Percentiles rank a stretch among this genome's conserved stretches.
Evolutionary conservation across 2,329 filamentous ascomycete species (phyloP).

Genomic region (Fusarium sp.): DNA sequence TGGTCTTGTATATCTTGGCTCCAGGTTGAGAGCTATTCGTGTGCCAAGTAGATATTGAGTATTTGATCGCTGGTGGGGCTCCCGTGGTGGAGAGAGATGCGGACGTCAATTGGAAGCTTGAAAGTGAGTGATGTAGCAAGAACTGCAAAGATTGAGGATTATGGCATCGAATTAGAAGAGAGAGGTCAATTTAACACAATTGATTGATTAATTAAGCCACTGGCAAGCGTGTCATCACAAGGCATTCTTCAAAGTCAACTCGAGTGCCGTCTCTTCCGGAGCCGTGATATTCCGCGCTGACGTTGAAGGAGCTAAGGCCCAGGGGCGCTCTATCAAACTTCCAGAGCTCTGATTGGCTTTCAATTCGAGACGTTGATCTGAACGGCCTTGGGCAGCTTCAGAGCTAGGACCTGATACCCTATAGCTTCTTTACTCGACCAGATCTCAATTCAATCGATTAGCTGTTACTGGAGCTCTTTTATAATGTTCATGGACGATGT

Average conservation of each 20-base stretch:
- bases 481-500: not conserved
- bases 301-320: constrained; percentile 7
- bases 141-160: not conserved
- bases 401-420: not conserved
- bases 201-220: not conserved
- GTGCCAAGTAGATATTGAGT: constrained; percentile 15
- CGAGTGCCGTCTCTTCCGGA: constrained; percentile 40
- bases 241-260: constrained; percentile 4
- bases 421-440: too few relatives aligned
- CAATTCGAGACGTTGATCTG: not conserved
- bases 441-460: not conserved
- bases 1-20: constrained; percentile 42
- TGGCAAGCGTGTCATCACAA: not conserved
- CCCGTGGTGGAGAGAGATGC: not conserved
- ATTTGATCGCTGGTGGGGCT: constrained; percentile 39
- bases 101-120: constrained; percentile 24
- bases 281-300: constrained; percentile 44
- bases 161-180: not conserved
- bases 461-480: not conserved
- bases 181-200: not conserved
- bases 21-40: constrained; percentile 25
- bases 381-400: not conserved
- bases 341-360: constrained; percentile 23
- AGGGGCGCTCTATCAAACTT: constrained; percentile 13
- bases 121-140: not conserved